These are phyloP conservation scores for Alternaria sp. DNA, from an alignment of 2,329 filamentous ascomycete genomes.

Conservation along the genomic window DNA sequence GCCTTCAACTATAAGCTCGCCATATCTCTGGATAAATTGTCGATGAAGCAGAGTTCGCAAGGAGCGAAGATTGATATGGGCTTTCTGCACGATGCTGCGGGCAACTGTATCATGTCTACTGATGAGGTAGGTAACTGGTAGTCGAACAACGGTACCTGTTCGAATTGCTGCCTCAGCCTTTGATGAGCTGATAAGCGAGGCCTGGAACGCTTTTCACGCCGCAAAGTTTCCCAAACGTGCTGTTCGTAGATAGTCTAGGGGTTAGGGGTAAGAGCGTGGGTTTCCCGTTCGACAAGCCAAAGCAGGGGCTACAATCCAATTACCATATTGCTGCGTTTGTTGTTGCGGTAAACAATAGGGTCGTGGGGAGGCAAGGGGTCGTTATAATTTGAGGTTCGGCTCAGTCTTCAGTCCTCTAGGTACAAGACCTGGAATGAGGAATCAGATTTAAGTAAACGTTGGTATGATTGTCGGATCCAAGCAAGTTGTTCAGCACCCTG, in stretches of 20 bases:
- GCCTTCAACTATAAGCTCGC: constrained; percentile 43
- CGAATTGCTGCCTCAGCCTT: constrained; percentile 47
- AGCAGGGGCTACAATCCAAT: constrained; percentile 29
- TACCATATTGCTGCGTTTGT: constrained; percentile 46
- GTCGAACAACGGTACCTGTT: constrained; percentile 48
- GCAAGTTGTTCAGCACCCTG: neutral
- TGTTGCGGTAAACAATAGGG: constrained; percentile 50
- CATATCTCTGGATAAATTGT: constrained; percentile 41
- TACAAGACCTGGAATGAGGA: neutral
- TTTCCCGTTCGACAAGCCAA: constrained; percentile 43
- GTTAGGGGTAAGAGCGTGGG: constrained; percentile 44
- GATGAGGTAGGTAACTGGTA: constrained; percentile 48
- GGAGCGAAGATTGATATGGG: constrained; percentile 47
- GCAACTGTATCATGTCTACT: constrained; percentile 52
- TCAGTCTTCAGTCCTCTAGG: neutral
- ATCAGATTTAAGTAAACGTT: neutral
- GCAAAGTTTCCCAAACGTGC: constrained; percentile 48
- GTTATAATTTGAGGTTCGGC: constrained; percentile 9
- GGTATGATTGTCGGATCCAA: neutral
- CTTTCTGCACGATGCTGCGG: constrained; percentile 47
- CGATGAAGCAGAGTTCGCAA: constrained; percentile 45
- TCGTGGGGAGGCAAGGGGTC: constrained; percentile 41
- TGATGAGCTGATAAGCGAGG: constrained; percentile 44
- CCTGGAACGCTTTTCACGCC: constrained; percentile 48
- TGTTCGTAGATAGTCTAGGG: constrained; percentile 48